Conservation (phyloP, 257 asterid genomes). For the Solanum verrucosum region DNA sequence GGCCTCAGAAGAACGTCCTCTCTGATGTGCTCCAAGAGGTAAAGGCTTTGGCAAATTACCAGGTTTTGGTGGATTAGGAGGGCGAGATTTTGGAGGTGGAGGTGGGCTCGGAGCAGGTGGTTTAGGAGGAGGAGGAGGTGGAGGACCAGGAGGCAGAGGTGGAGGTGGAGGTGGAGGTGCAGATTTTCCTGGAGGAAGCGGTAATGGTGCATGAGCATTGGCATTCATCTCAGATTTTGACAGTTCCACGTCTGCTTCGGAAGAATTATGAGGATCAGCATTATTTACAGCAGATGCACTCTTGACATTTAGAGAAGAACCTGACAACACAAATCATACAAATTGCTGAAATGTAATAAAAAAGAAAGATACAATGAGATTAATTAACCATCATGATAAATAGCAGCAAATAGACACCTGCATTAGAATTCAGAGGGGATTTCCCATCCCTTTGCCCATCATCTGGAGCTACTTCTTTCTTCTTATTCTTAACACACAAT, state of each 20-base stretch:
- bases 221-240: slow-evolving; percentile 9
- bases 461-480: slow-evolving; percentile 21
- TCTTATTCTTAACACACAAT: slow-evolving; percentile 26
- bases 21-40: slow-evolving; percentile 44
- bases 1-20: slow-evolving; percentile 23
- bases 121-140: slow-evolving; percentile 56
- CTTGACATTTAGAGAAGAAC: slow-evolving; percentile 28
- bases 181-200: slow-evolving; percentile 71
- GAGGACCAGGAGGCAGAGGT: slow-evolving; percentile 13
- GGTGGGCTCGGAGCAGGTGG: slow-evolving; percentile 71
- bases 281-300: slow-evolving; percentile 14
- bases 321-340: slow-evolving; percentile 20
- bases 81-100: slow-evolving; percentile 68
- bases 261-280: slow-evolving; percentile 10
- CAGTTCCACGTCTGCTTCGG: slow-evolving; percentile 6
- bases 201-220: slow-evolving; percentile 21
- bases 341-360: slow-evolving; percentile 9
- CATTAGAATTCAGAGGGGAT: slow-evolving; percentile 46
- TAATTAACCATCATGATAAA: not conserved
- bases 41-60: slow-evolving; percentile 27
- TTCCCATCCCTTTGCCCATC: slow-evolving; percentile 54
- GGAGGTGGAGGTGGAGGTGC: slow-evolving; percentile 22
- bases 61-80: slow-evolving; percentile 64
- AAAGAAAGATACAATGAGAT: not conserved
- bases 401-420: slow-evolving; percentile 52